Percentiles rank a stretch among this genome's conserved stretches.
Conservation (phyloP, 768 basidiomycete genomes). For the Mycena pura region DNA sequence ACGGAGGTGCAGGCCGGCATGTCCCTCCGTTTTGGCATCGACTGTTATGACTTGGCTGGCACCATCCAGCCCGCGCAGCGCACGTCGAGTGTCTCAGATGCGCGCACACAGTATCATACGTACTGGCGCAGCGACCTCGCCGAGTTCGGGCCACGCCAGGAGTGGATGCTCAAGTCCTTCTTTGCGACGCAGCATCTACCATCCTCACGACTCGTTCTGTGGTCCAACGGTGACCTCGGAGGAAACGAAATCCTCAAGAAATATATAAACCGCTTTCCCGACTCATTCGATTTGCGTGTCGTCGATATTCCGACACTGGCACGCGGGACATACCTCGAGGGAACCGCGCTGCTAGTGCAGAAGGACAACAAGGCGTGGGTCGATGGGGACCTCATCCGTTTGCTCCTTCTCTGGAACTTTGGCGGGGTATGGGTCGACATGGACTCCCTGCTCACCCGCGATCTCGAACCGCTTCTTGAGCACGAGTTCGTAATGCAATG, state of each 20-base stretch:
- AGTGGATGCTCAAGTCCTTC: conserved; percentile 91
- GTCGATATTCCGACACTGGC: conserved; percentile 76
- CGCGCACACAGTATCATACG: conserved; percentile 79
- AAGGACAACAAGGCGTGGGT: conserved; percentile 90
- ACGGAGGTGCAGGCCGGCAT: conserved; percentile 84
- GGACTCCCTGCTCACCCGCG: conserved; percentile 92
- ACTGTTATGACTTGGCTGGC: conserved; percentile 93
- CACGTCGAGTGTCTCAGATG: conserved; percentile 37
- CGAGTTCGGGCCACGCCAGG: conserved; percentile 81
- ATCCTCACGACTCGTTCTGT: conserved; percentile 75
- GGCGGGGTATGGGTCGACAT: conserved; percentile 98
- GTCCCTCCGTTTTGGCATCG: conserved; percentile 77
- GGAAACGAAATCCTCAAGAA: conserved; percentile 60
- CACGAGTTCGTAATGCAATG: conserved; percentile 98
- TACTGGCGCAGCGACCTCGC: conserved; percentile 95
- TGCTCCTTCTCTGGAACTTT: conserved; percentile 86
- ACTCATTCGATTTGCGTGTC: conserved; percentile 71
- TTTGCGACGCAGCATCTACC: conserved; percentile 87
- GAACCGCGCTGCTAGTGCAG: conserved; percentile 60
- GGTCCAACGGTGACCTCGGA: conserved; percentile 87
- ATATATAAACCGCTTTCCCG: conserved; percentile 69
- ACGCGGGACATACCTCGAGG: conserved; percentile 77
- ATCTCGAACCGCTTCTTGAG: conserved; percentile 85
- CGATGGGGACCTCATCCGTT: conserved; percentile 90
- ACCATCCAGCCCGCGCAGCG: conserved; percentile 60